Conservation (phyloP, 306 rosid species). For the Comarum palustre region DNA sequence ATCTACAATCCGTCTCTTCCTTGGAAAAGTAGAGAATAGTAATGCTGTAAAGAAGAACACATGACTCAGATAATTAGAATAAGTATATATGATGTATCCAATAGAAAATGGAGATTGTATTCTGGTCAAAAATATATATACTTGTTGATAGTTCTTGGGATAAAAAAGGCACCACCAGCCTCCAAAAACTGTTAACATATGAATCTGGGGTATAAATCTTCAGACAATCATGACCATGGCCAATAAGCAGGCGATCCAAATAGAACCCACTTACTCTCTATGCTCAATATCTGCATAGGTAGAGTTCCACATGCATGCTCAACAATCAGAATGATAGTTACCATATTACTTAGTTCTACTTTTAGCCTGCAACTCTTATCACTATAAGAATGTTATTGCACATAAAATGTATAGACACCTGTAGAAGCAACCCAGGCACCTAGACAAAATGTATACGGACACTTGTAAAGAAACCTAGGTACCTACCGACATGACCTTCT, state of each 20-base stretch:
- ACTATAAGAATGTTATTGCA: not conserved
- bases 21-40: slow-evolving; percentile 79
- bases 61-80: slow-evolving; percentile 23
- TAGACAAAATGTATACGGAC: not conserved
- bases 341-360: not conserved
- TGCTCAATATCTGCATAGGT: not conserved
- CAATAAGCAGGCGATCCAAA: slow-evolving; percentile 4
- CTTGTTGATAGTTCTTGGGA: not conserved
- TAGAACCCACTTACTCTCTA: not conserved
- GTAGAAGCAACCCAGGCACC: not conserved
- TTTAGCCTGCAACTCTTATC: not conserved
- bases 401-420: not conserved
- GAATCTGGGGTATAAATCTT: not conserved
- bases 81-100: slow-evolving; percentile 19
- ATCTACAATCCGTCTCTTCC: slow-evolving; percentile 73
- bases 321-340: not conserved
- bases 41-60: slow-evolving; percentile 50
- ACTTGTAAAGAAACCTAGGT: not conserved
- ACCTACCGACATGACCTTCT: not conserved
- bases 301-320: not conserved
- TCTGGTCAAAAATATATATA: not conserved
- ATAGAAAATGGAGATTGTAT: not conserved
- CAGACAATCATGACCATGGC: slow-evolving; percentile 9
- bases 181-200: not conserved
- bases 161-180: not conserved